Conservation (phyloP, 1,284 basidiomycete genomes). For the Papiliotrema flavescens region DNA sequence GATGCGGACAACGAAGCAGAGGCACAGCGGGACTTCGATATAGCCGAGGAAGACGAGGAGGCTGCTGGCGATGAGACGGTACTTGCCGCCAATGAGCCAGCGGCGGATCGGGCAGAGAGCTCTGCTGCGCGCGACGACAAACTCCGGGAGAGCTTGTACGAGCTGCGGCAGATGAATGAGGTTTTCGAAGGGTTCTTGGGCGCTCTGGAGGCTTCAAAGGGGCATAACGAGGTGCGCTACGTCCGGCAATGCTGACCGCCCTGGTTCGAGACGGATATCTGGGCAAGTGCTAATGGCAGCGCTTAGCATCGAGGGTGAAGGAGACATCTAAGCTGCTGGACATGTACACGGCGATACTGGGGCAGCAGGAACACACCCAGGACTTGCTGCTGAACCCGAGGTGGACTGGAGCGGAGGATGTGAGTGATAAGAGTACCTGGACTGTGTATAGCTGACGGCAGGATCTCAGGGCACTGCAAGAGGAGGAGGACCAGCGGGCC, state of each 20-base stretch:
- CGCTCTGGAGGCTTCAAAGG: slow-evolving; percentile 36
- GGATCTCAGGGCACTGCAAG: neutral
- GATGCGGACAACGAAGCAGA: slow-evolving; percentile 9
- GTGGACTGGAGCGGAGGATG: slow-evolving; percentile 45
- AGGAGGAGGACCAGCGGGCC: neutral
- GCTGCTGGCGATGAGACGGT: slow-evolving; percentile 5
- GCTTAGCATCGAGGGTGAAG: slow-evolving; percentile 39
- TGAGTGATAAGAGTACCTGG: slow-evolving; percentile 19
- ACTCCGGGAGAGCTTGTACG: slow-evolving; percentile 41
- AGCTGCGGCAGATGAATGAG: slow-evolving; percentile 44
- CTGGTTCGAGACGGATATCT: no score
- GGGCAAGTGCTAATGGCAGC: slow-evolving; percentile 19
- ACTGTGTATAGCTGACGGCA: neutral
- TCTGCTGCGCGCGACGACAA: slow-evolving; percentile 21
- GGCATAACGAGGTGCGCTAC: slow-evolving; percentile 42
- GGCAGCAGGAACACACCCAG: slow-evolving; percentile 46
- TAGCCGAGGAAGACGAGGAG: slow-evolving; percentile 5
- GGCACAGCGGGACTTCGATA: slow-evolving; percentile 9
- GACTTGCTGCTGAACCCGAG: slow-evolving; percentile 34
- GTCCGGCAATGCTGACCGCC: no score
- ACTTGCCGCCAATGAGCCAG: neutral
- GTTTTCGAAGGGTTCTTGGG: slow-evolving; percentile 44
- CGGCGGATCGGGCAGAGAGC: neutral
- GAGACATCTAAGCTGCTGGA: slow-evolving; percentile 43
- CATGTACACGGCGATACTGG: slow-evolving; percentile 42